Evolutionary conservation across 2,329 filamentous ascomycete species (phyloP), one percentile per base, ranked within the genome.

Genomic region (Dactylellina drechsleri): DNA sequence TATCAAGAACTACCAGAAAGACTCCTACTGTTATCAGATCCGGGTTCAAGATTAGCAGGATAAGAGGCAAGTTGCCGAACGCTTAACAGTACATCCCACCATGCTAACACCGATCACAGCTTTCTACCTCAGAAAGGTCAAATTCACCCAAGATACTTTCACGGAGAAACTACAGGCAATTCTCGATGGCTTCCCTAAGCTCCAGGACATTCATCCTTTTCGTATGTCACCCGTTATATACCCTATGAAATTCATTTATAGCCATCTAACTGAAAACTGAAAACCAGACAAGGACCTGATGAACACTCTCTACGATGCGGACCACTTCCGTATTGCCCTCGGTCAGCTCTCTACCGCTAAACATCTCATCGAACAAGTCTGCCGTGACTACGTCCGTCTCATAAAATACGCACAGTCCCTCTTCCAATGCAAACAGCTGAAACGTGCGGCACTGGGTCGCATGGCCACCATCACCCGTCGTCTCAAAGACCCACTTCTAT

Each of bases 391-490:
- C 81, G 93, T 99, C 77, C 92, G 95, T 78, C 88, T 99, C 53
- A 88, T 96, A 82, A 96, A 97, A 86, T 98, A 99, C 84, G 93
- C 92, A 66, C 93, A 97, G 85, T 96, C 90, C 80, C 87, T 99
- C 77, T 99, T 94, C 86, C 95, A 99, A 85, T 98, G 94, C 88
- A 99, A 99, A 85, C 93, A 98, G 85, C 89, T 99, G 80, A 99
- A 99, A 89, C 88, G 92, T 77, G 95, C 96, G 60, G 96, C 91
- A 7, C 88, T 99, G 62, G 95, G 95, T 86, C 93, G 95, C 81
- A 98, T 99, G 95, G 95, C 94, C 77, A 99, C 95, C 16, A 92
- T 99, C 80, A 92, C 92, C 84, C 95, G 93, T 85, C 89, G 93
- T 77, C 85, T 99, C 77, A 97, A 97, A 84, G 95, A 99, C 80